phyloP scores from a whole-genome alignment of 2,329 filamentous ascomycete genomes.

The Scopulariopsis brevicaulis region DNA sequence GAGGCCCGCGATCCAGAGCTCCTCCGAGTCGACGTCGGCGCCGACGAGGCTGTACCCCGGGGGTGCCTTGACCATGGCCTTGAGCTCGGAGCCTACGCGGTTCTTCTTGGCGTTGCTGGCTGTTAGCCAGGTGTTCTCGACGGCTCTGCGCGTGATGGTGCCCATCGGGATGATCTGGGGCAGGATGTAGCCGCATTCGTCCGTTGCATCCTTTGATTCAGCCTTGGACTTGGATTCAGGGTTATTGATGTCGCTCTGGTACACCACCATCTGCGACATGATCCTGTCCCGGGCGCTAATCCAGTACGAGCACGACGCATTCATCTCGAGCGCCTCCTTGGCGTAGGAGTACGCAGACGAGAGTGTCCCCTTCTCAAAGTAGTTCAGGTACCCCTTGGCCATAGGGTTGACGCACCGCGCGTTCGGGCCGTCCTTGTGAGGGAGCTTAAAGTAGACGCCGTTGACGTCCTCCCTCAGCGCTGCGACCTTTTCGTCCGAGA shows the following conservation, averaged over 20 bases:
- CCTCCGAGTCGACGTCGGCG: constrained; percentile 93
- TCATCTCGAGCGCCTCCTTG: constrained; percentile 95
- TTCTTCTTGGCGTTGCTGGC: constrained; percentile 96
- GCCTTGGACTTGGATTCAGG: background rate
- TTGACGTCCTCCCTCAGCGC: constrained; percentile 53
- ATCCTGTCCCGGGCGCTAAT: constrained; percentile 92
- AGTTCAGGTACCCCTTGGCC: constrained; percentile 80
- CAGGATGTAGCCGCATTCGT: constrained; percentile 63
- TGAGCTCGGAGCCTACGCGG: constrained; percentile 89
- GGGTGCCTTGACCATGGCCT: constrained; percentile 91
- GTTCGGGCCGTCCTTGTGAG: constrained; percentile 86
- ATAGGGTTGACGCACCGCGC: constrained; percentile 79
- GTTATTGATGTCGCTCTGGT: constrained; percentile 48
- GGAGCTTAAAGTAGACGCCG: constrained; percentile 78
- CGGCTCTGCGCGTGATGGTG: constrained; percentile 84
- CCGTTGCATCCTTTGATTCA: constrained; percentile 7
- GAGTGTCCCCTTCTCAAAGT: constrained; percentile 82
- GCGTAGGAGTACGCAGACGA: constrained; percentile 84
- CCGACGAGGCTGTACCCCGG: constrained; percentile 89
- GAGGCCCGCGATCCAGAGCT: constrained; percentile 95
- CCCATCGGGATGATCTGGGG: constrained; percentile 98
- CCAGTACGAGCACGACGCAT: constrained; percentile 98
- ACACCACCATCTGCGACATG: constrained; percentile 90
- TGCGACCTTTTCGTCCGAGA: constrained; percentile 60
- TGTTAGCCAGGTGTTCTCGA: constrained; percentile 97